Base-by-base conservation (phyloP, 352 stramenopile genomes). In the Stramenopiles sp. region DNA sequence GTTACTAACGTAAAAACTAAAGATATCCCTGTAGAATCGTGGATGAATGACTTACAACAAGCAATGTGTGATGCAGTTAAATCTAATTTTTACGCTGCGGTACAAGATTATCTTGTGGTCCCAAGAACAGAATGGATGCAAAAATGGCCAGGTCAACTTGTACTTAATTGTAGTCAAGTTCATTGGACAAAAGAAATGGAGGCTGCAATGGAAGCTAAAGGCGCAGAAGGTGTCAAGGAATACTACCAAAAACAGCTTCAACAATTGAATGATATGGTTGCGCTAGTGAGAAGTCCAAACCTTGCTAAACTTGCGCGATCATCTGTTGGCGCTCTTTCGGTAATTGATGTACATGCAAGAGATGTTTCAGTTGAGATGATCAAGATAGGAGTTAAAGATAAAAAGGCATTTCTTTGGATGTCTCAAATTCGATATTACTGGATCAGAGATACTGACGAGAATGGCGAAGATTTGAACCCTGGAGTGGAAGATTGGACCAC, bases 101-200 rank as follows among this genome's bases (percentile, higher is more conserved):
- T 91, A 32, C 54, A 75, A 29, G 69, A 86, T 48, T 91, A 91
- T 48, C 55, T 59, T 3, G 63, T 68, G 40, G 62, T 71, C 4
- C 56, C 61, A n/a, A 59, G 75, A 12, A 80, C 69, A 7, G 68
- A 79, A 23, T 91, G 75, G 75, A 90, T 91, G 48, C 70, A 89
- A 45, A 75, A 80, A 40, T 84, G 71, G 64, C 64, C 74, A 0
- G 58, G 51, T 53, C 40, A 90, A 66, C 80, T 71, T 42, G 75
- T 90, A 0, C 50, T 91, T 10, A 91, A 91, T 48, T 72, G 69
- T 19, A 84, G 66, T 22, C 72, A 91, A 52, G 71, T 80, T 26
- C 75, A 91, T 50, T 91, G 75, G 75, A 91, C 75, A 1, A 53
- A 65, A 0, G 71, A 88, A 48, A 79, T 81, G 55, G 75, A 90